Percentiles rank a stretch among this genome's conserved stretches.
These are phyloP conservation scores for Blastocystis sp. DNA, from an alignment of 352 stramenopile species.

Conservation along the genomic window DNA sequence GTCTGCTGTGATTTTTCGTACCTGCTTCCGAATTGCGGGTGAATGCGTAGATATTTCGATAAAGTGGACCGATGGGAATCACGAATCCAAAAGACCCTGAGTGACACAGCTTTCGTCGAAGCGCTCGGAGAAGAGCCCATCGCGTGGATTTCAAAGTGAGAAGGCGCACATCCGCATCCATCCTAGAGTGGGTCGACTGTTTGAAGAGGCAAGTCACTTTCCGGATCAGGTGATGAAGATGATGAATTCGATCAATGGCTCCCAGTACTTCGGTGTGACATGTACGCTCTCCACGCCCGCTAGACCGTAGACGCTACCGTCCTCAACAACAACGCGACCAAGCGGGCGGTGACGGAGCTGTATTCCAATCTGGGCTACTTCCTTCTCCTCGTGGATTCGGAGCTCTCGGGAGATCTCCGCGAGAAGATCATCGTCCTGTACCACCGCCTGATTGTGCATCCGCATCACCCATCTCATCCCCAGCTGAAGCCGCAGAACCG, in stretches of 20 bases:
- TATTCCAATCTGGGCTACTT: not conserved
- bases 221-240: not conserved
- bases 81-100: not conserved
- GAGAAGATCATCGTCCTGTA: slow-evolving; percentile 35
- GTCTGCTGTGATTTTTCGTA: not conserved
- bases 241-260: not conserved
- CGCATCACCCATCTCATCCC: too few species aligned
- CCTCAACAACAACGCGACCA: not conserved
- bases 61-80: not conserved
- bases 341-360: not conserved
- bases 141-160: not conserved
- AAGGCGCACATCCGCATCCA: not conserved
- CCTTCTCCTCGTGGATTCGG: not conserved
- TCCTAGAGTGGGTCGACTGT: not conserved
- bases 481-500: not conserved
- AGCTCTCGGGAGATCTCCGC: slow-evolving; percentile 4
- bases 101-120: not conserved
- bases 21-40: not conserved
- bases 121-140: not conserved
- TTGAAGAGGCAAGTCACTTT: not conserved
- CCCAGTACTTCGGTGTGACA: slow-evolving; percentile 8
- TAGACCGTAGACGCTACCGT: not conserved
- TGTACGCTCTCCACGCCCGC: not conserved
- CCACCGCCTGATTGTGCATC: slow-evolving; percentile 8
- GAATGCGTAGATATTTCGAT: slow-evolving; percentile 10